phyloP scores from a whole-genome alignment of 257 asterid genomes.

The Nicotiana obtusifolia region DNA sequence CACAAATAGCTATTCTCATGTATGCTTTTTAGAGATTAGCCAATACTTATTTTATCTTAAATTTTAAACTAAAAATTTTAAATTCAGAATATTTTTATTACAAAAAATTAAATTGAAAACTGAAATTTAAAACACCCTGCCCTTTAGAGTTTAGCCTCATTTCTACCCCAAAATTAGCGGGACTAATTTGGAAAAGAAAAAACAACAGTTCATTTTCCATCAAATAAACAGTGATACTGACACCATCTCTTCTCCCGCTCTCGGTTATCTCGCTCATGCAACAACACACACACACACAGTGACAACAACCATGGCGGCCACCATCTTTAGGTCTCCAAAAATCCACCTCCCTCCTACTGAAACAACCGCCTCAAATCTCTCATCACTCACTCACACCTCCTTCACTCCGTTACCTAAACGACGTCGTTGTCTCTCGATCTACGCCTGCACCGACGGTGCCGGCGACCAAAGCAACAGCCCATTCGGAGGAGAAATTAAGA shows the following conservation, averaged over 20 bases:
- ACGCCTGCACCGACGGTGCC: slow-evolving; percentile 25
- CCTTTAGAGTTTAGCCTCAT: no score
- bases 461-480: slow-evolving; percentile 1
- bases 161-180: no score
- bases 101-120: no score
- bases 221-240: neutral
- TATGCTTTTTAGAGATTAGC: no score
- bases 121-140: no score
- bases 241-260: neutral
- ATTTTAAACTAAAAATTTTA: no score
- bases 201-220: neutral
- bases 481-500: slow-evolving; percentile 21
- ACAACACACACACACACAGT: neutral
- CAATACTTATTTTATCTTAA: no score
- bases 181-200: no score
- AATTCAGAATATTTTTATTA: no score
- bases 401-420: slow-evolving; percentile 24
- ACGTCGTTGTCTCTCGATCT: slow-evolving; percentile 32
- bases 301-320: slow-evolving; percentile 7
- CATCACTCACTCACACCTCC: slow-evolving; percentile 1
- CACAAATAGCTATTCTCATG: no score
- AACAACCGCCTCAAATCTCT: slow-evolving; percentile 18
- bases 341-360: slow-evolving; percentile 16
- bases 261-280: neutral
- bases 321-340: slow-evolving; percentile 34